Evolutionary conservation across 129 eudicot genomes (phyloP), one percentile per base, ranked within the genome.

Genomic region (Tagetes patula): DNA sequence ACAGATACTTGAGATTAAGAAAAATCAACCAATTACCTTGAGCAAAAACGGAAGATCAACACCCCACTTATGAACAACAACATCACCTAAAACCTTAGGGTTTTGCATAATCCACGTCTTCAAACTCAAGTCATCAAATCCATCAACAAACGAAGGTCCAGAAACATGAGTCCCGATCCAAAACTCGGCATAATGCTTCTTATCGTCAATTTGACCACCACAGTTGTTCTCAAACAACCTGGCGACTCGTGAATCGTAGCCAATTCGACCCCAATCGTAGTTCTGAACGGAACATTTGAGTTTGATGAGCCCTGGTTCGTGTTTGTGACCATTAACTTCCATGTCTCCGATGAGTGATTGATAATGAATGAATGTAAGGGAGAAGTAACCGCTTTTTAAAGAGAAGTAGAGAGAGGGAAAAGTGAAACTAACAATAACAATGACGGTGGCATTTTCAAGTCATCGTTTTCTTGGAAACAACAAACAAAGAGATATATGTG

Each of bases 131-230:
- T 59, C 67, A 45, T 7, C 75, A 12, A 4, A 13, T 40, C 62
- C 58, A 3, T 45, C 20, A 5, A 63, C 75, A 78, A 74, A 85
- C 4, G 98, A 94, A 0, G 96, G 92, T 12, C 97, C 97, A 9
- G 96, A 87, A 2, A 85, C 84, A 73, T 94, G 98, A 6, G 98
- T 90, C 1, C 98, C 98, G 85, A 94, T 90, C 98, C 98, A 94
- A 8, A 94, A 86, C 81, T 94, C 98, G 30, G 98, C 98, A 67
- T 86, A 88, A 48, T 89, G 88, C 69, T 83, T 79, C 3, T 54
- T 74, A 2, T 80, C 88, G 5, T 81, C 85, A 53, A 86, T 80
- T 36, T 64, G 81, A 69, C n/a, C 69, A 1, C 89, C 89, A 11
- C 38, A 53, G 43, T 93, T 93, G 1, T 54, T 69, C 8, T 74